Base-by-base conservation (phyloP, 257 asterid genomes). In the Verbena officinalis region DNA sequence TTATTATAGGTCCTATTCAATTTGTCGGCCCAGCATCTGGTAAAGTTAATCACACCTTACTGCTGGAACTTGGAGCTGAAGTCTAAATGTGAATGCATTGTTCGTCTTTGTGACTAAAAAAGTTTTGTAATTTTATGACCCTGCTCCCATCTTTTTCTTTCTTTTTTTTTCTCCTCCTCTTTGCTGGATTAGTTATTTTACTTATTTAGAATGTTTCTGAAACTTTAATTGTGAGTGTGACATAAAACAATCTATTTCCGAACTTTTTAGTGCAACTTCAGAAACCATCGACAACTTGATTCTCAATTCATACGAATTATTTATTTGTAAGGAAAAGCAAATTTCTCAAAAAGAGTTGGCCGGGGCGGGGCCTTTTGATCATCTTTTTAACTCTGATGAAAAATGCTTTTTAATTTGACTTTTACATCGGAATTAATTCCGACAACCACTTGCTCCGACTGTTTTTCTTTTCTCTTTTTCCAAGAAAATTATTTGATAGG, bases 1-100 rank as follows among this genome's bases (percentile, higher is more conserved):
- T 11, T 5, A 10, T 27, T 31, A 31, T 85, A 92, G 98, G 98
- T 64, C 98, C 98, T 39, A 92, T 89, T 71, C 97, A 92, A 67
- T 92, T 92, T 56, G 82, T 79, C 36, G 97, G 98, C 59, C 95
- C 97, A 12, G 75, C 77, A 39, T 72, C 97, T 46, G 77, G 64
- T 75, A 70, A 80, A 27, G 74, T 83, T 40, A 89, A 80, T 62
- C 98, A 92, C 84, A 92, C 98, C 64, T 82, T 89, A 42, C 72
- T 87, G 70, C 81, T 92, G 86, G 98, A 92, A 80, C 85, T 89
- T 40, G 85, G 85, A 59, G 72, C 74, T 63, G 51, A 69, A 44
- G n/a, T 42, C 21, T 75, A 64, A 59, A 62, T 22, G 69, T 42
- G 62, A 51, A 71, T 72, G 43, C 19, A 16, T 65, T 52, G 39